Percentiles rank a stretch among this genome's conserved stretches.
phyloP scores from a whole-genome alignment of 106 monocot genomes.

The Dendrobium chrysotoxum region DNA sequence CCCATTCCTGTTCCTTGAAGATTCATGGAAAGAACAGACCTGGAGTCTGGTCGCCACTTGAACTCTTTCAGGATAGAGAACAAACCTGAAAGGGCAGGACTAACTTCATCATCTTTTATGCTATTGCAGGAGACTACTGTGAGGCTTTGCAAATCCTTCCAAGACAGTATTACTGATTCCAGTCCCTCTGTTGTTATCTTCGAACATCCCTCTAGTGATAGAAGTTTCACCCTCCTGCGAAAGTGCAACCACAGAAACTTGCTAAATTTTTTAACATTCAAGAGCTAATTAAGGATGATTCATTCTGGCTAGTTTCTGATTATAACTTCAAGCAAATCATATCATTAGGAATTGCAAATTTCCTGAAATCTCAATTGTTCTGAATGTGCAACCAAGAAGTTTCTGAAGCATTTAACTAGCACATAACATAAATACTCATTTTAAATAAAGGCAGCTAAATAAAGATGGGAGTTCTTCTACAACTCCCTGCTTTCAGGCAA shows the following conservation, averaged over 20 bases:
- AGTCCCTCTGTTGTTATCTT: slow-evolving; percentile 69
- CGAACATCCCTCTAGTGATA: slow-evolving; percentile 77
- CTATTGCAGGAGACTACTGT: slow-evolving; percentile 77
- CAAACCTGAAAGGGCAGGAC: slow-evolving; percentile 57
- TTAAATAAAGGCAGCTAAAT: no score
- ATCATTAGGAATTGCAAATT: no score
- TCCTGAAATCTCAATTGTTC: no score
- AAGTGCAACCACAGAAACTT: background rate
- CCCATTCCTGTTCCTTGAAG: slow-evolving; percentile 79
- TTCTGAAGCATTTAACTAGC: no score
- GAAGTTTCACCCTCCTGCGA: slow-evolving; percentile 68
- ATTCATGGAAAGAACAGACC: slow-evolving; percentile 49
- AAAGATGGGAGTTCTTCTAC: no score
- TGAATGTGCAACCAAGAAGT: no score
- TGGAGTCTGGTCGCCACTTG: slow-evolving; percentile 89
- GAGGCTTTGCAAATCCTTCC: slow-evolving; percentile 72
- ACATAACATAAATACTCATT: no score
- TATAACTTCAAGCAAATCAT: no score
- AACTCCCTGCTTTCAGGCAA: no score
- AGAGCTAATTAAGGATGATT: no score
- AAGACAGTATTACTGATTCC: slow-evolving; percentile 67
- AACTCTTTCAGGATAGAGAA: slow-evolving; percentile 80
- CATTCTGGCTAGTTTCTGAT: no score
- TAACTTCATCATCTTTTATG: slow-evolving; percentile 54
- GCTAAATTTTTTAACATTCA: no score